A percentile compares a stretch with the other conserved stretches of the same genome.
Evolutionary conservation across 257 asterid species (phyloP).

Genomic region (Solanum pennellii): DNA sequence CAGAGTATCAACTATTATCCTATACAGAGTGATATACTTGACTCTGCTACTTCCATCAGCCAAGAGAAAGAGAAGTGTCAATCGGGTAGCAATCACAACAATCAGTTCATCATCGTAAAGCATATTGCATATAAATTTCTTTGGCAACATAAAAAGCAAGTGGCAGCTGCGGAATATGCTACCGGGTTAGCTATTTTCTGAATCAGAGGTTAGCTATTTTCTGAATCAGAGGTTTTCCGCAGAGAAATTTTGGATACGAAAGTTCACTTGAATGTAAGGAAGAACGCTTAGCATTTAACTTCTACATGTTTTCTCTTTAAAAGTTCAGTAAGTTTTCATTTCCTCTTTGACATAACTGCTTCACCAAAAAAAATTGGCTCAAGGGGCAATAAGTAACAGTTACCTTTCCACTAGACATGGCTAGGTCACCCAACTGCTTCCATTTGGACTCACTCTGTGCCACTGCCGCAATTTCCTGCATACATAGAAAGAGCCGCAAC

Average conservation of each 20-base stretch:
- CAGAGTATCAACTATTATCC: not conserved
- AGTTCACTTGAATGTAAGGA: not conserved
- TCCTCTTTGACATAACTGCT: not conserved
- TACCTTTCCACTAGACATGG: conserved; percentile 94
- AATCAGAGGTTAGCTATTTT: not conserved
- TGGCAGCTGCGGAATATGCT: not conserved
- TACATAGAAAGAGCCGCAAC: conserved; percentile 1
- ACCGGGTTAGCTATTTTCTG: not conserved
- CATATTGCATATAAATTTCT: not conserved
- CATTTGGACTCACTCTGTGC: conserved; percentile 85
- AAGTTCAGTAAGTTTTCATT: not conserved
- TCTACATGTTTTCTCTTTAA: not conserved
- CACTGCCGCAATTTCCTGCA: conserved; percentile 70
- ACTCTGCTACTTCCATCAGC: not conserved
- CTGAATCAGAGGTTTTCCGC: not conserved
- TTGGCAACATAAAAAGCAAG: not conserved
- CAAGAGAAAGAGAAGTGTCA: not conserved
- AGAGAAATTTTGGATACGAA: not conserved
- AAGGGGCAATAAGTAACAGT: not conserved
- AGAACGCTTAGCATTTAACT: not conserved
- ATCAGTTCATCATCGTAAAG: not conserved
- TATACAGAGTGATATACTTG: not conserved
- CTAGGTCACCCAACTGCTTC: conserved; percentile 98
- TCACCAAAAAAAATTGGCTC: not conserved
- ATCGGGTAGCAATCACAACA: not conserved